Evolutionary conservation across 208 protist species (phyloP).

Genomic region (Borovskyia barvae): DNA sequence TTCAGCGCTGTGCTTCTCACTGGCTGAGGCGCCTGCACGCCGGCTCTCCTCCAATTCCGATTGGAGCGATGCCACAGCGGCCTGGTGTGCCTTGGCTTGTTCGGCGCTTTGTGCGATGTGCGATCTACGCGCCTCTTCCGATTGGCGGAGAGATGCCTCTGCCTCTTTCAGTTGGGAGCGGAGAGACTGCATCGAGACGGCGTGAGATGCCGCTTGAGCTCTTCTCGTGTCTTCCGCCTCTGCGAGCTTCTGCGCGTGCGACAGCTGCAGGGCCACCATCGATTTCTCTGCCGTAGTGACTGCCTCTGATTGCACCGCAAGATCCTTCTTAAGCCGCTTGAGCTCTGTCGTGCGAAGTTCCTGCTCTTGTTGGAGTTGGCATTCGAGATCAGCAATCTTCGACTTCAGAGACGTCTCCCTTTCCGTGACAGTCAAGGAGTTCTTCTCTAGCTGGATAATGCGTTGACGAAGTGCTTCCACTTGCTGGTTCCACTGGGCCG

Average conservation of each 20-base stretch:
- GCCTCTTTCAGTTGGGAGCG: not conserved
- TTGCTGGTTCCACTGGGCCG: not conserved
- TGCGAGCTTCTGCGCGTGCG: not conserved
- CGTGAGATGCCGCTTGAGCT: not conserved
- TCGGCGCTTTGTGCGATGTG: not conserved
- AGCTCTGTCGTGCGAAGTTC: not conserved
- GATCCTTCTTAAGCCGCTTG: not conserved
- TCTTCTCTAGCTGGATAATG: slow-evolving; percentile 1
- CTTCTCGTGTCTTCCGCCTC: not conserved
- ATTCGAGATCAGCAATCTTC: not conserved
- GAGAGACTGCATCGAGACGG: not conserved
- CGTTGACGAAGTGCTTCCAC: not conserved
- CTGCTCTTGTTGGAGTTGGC: not conserved
- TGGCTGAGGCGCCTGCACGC: not conserved
- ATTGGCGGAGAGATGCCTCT: slow-evolving; percentile 2
- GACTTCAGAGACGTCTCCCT: not conserved
- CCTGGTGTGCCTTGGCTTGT: not conserved
- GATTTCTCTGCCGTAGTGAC: not conserved
- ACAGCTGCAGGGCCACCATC: not conserved
- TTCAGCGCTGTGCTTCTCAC: not conserved
- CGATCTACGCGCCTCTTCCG: slow-evolving; percentile 1
- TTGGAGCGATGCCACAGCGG: not conserved
- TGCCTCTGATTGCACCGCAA: not conserved
- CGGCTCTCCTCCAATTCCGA: slow-evolving; percentile 1
- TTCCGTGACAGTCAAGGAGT: not conserved